Evolutionary conservation across 1,284 basidiomycete species (phyloP).

Genomic region (Microbotryum scabiosae): DNA sequence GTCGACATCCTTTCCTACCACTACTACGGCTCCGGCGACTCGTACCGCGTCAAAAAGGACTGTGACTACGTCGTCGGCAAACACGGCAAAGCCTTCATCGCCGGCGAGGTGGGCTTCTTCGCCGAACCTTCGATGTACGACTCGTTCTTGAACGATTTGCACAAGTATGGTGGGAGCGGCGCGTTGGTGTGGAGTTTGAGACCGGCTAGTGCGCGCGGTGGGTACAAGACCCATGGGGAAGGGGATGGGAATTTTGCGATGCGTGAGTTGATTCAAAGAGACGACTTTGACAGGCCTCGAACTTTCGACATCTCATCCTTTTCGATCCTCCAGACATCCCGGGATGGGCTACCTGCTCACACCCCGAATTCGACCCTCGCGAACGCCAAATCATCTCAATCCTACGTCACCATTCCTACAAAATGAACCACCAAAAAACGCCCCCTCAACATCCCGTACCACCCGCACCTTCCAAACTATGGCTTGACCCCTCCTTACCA

Average conservation of each 20-base stretch:
- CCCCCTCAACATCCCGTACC: conserved; percentile 8
- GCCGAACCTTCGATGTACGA: conserved; percentile 24
- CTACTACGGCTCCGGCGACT: conserved; percentile 35
- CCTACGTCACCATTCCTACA: conserved; percentile 29
- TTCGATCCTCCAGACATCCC: conserved; percentile 23
- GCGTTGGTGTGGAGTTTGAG: conserved; percentile 37
- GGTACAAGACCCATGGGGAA: conserved; percentile 38
- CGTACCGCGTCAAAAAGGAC: conserved; percentile 32
- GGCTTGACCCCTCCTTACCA: not conserved
- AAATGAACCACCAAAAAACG: conserved; percentile 10
- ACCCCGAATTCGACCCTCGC: conserved; percentile 29
- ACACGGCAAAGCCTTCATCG: conserved; percentile 35
- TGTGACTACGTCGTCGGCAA: conserved; percentile 21
- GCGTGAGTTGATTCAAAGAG: conserved; percentile 14
- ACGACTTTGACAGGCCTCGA: not conserved
- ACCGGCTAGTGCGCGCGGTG: conserved; percentile 34
- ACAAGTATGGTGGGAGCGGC: conserved; percentile 28
- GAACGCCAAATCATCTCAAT: conserved; percentile 28
- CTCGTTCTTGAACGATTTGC: conserved; percentile 24
- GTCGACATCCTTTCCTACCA: conserved; percentile 36
- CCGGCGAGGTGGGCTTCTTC: conserved; percentile 38
- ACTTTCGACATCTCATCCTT: not conserved
- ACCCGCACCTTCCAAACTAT: conserved; percentile 7
- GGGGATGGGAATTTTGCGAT: conserved; percentile 35
- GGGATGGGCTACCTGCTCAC: conserved; percentile 24